Percentiles rank a stretch among this genome's conserved stretches.
phyloP scores from a whole-genome alignment of 805 yeast species.

The Barnettozyma populi region DNA sequence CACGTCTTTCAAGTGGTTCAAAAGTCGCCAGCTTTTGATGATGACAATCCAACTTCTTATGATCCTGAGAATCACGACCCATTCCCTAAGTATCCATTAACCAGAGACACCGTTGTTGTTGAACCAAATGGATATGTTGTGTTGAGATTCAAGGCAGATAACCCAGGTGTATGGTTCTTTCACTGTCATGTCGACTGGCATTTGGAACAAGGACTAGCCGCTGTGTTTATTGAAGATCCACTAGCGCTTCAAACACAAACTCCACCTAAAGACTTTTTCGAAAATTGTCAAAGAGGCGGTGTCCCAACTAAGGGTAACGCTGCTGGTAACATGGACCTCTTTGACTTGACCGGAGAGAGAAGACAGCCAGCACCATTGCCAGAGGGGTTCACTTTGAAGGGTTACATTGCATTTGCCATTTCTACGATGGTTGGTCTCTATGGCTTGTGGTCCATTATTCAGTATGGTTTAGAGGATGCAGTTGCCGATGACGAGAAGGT shows the following conservation, averaged over 20 bases:
- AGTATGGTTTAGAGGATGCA: conserved; percentile 63
- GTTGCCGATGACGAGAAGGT: conserved; percentile 41
- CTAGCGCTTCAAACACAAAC: conserved; percentile 36
- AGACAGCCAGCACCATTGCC: conserved; percentile 61
- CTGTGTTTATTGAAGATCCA: conserved; percentile 70
- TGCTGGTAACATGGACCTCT: conserved; percentile 58
- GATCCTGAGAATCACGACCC: conserved; percentile 38
- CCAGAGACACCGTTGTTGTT: conserved; percentile 68
- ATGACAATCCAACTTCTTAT: conserved; percentile 51
- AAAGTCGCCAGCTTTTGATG: conserved; percentile 45
- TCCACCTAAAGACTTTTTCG: conserved; percentile 43
- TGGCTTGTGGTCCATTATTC: conserved; percentile 55
- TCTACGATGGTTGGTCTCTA: conserved; percentile 52
- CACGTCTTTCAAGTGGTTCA: conserved; percentile 58
- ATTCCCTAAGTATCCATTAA: conserved; percentile 54
- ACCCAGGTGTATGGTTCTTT: conserved; percentile 93
- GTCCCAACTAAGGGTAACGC: conserved; percentile 60
- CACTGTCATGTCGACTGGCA: conserved; percentile 92
- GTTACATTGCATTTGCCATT: conserved; percentile 55
- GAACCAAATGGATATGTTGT: conserved; percentile 65
- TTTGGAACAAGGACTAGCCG: conserved; percentile 74
- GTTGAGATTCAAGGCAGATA: conserved; percentile 69
- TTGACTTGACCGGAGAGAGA: conserved; percentile 54
- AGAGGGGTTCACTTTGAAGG: conserved; percentile 62
- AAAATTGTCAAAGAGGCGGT: conserved; percentile 42